phyloP scores from a whole-genome alignment of 169 alveolate genomes.

The Plasmodium inui region DNA sequence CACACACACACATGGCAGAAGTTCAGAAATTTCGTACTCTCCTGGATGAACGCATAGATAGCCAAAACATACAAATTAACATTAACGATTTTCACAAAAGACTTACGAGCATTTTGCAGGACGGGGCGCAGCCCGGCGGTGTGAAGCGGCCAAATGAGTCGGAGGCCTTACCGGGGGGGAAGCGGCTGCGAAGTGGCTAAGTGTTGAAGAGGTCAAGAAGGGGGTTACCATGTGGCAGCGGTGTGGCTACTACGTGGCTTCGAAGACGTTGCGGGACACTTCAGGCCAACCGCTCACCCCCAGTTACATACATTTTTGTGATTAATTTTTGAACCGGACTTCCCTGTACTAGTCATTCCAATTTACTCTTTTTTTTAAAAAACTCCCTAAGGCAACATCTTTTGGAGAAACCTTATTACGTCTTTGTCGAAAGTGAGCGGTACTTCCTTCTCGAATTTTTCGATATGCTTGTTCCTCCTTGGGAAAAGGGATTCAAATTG shows the following conservation, averaged over 20 bases:
- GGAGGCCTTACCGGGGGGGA: background rate
- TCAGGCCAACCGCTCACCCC: background rate
- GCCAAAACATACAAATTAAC: conserved; percentile 34
- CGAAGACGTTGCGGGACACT: no score
- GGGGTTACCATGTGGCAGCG: background rate
- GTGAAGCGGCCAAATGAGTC: background rate
- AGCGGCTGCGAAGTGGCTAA: background rate
- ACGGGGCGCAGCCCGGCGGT: background rate
- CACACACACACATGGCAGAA: conserved; percentile 2
- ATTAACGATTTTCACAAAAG: conserved; percentile 35
- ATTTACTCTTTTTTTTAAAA: background rate
- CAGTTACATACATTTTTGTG: background rate
- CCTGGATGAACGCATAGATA: conserved; percentile 28
- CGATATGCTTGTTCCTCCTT: conserved; percentile 45
- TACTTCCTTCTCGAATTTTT: conserved; percentile 68
- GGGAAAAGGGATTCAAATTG: conserved; percentile 2
- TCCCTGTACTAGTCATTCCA: background rate
- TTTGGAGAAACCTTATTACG: conserved; percentile 23
- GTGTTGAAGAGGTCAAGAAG: background rate
- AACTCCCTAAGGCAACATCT: conserved; percentile 29
- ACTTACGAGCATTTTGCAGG: background rate
- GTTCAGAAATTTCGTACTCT: background rate
- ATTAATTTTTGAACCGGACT: background rate
- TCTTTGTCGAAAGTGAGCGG: conserved; percentile 19
- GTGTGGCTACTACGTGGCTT: no score